Conservation (phyloP, 768 basidiomycete species). For the Rhodocollybia butyracea region DNA sequence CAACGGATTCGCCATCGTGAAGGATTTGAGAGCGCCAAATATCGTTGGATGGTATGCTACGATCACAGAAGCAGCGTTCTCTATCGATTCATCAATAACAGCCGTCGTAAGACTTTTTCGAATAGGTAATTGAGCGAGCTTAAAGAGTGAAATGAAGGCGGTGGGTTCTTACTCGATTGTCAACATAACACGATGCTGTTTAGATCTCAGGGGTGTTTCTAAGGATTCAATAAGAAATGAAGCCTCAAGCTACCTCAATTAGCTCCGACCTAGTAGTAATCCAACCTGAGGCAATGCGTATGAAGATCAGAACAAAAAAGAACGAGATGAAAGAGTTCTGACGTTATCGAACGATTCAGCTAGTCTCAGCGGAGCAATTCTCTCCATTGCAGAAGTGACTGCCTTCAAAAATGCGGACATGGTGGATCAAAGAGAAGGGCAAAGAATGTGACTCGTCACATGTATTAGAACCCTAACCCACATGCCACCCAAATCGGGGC, state of each 20-base stretch:
- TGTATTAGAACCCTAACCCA: too few species aligned
- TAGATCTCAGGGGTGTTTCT: constrained; percentile 53
- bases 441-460: too few species aligned
- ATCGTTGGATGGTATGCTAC: constrained; percentile 86
- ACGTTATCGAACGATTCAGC: constrained; percentile 97
- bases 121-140: constrained; percentile 12
- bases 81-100: constrained; percentile 67
- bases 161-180: constrained; percentile 61
- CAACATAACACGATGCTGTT: constrained; percentile 50
- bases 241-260: constrained; percentile 4
- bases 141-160: constrained; percentile 15
- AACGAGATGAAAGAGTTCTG: constrained; percentile 24
- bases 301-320: constrained; percentile 1
- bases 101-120: constrained; percentile 62
- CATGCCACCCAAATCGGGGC: too few species aligned
- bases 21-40: constrained; percentile 68
- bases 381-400: constrained; percentile 69
- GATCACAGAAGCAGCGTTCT: constrained; percentile 59
- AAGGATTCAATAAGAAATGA: constrained; percentile 4
- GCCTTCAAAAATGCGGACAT: constrained; percentile 38
- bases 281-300: constrained; percentile 51
- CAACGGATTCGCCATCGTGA: constrained; percentile 76
- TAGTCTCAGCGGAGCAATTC: constrained; percentile 80
- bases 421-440: background rate
- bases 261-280: constrained; percentile 58